Evolutionary conservation across 306 rosid genomes (phyloP), one percentile per base, ranked within the genome.

Genomic region (Fragaria ananassa): DNA sequence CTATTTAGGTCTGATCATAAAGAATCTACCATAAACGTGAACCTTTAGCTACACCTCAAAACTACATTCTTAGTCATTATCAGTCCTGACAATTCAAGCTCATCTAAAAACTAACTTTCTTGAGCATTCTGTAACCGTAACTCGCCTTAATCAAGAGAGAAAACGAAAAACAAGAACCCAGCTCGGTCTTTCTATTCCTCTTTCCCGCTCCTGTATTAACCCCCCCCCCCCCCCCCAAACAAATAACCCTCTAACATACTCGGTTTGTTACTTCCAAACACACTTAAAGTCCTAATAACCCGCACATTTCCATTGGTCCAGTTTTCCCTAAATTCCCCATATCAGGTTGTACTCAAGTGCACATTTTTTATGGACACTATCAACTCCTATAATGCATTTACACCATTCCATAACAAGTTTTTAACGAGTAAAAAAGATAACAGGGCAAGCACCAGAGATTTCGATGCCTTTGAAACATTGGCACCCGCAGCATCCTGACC

Each of bases 381-480:
- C 5, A 39, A 23, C 10, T 17, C 41, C 1, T 7, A 39, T 18
- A 41, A 2, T 25, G 41, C 77, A 73, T 17, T 37, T 21, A 23
- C 68, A 72, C 77, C 42, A 23, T 25, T 15, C 29, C 68, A 14
- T 17, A 25, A 15, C 1, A 41, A 37, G 4, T 21, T 6, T 25
- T 0, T 41, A 10, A 42, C 8, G 0, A 42, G 46, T 9, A 46
- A 25, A 23, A 56, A 69, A 49, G 41, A 69, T 27, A 50, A 31
- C 11, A 21, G 21, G 5, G 25, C 21, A 83, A 81, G 21, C 49
- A 89, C 91, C 89, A 8, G 74, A 75, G 83, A 68, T 70, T 74
- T 83, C 0, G 80, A 53, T 60, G 80, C 70, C 80, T 81, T 64
- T 0, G 86, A 74, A 79, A 75, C 79, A 73, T 72, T 65, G 65